Base-by-base conservation (phyloP, 2,329 filamentous ascomycete genomes). In the Verruconis gallopava region DNA sequence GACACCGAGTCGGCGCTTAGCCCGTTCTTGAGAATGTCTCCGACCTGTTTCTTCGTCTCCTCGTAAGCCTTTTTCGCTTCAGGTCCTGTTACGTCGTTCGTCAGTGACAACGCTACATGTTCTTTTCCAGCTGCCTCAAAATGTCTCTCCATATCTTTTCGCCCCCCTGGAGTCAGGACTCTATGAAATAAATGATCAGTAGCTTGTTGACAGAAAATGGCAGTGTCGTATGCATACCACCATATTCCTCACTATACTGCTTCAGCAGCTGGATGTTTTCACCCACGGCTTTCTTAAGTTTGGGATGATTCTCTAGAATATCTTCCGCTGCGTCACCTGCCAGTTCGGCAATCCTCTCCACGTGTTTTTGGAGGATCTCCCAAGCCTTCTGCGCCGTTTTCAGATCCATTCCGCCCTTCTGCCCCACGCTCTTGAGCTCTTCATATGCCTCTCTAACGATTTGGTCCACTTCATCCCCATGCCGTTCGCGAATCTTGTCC, bases 41-140 rank as follows among this genome's bases (percentile, higher is more conserved):
- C 69, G 49, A 83, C 64, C 56, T 85, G 71, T 20, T 69, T 56
- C 73, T 79, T 85, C 1, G 80, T 82, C 59, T 79, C 68, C 43
- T 85, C 77, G 4, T 81, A 72, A 57, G 83, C 71, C 67, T 85
- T 78, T 71, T 85, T 83, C 0, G 79, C 81, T 54, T 85, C 78
- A 0, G 81, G 81, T n/a, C n/a, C n/a, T n/a, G n/a, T n/a, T n/a
- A n/a, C n/a, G n/a, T n/a, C n/a, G n/a, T n/a, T n/a, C n/a, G n/a
- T n/a, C n/a, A n/a, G n/a, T n/a, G n/a, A n/a, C n/a, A n/a, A n/a
- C n/a, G n/a, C n/a, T n/a, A n/a, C n/a, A n/a, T n/a, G n/a, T n/a
- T n/a, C n/a, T n/a, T n/a, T n/a, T n/a, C n/a, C n/a, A n/a, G n/a
- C n/a, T n/a, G n/a, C n/a, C n/a, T n/a, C n/a, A n/a, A n/a, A n/a